A percentile compares a stretch with the other conserved stretches of the same genome.
These are phyloP conservation scores for Cladosporium velox DNA, from an alignment of 2,329 filamentous ascomycete species.

Conservation along the genomic window DNA sequence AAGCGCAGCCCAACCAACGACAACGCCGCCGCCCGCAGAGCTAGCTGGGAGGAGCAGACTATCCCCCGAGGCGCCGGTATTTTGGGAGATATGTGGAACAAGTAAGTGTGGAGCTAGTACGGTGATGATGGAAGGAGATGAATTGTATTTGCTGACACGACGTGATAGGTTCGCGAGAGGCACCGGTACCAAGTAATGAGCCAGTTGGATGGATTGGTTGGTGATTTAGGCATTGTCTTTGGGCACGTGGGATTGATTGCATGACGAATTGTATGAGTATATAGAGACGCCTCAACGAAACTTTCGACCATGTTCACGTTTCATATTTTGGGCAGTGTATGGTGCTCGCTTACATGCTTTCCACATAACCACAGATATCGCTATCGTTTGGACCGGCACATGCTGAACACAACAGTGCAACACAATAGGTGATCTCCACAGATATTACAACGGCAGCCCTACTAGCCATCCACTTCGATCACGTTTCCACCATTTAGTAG, in stretches of 20 bases:
- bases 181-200: background rate
- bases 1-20: constrained; percentile 14
- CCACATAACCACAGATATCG: background rate
- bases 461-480: background rate
- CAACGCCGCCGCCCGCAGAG: constrained; percentile 13
- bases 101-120: background rate
- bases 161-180: constrained; percentile 6
- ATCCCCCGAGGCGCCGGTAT: constrained; percentile 4
- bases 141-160: background rate
- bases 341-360: background rate
- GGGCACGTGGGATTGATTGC: background rate
- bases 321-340: background rate
- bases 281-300: background rate
- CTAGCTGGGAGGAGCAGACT: constrained; percentile 16
- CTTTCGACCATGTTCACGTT: background rate
- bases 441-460: background rate
- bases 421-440: too few species aligned
- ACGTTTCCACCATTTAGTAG: background rate
- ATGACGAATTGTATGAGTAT: constrained; percentile 1
- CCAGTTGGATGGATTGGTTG: background rate
- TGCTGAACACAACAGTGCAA: too few species aligned
- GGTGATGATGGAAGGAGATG: too few species aligned
- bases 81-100: constrained; percentile 17
- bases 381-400: background rate
- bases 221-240: background rate